Percentiles rank a stretch among this genome's conserved stretches.
Conservation (phyloP, 1,139 yeast genomes). For the Meyerozyma guilliermondii region DNA sequence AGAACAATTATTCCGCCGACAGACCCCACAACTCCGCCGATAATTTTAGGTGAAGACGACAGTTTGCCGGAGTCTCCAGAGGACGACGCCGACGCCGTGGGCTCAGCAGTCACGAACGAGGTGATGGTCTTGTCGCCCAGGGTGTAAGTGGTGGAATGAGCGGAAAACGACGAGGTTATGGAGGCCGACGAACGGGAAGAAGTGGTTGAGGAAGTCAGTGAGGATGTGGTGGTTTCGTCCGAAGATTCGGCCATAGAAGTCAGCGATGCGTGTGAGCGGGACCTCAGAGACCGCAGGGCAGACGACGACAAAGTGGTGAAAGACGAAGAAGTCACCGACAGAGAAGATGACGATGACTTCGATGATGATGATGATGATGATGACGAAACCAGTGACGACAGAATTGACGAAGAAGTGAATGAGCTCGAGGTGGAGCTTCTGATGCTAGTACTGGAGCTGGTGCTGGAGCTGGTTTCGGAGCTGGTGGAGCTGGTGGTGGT, state of each 20-base stretch:
- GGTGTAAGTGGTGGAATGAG: conserved; percentile 19
- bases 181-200: conserved; percentile 1
- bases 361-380: background rate
- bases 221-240: too few species aligned
- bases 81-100: conserved; percentile 11
- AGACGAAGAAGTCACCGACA: conserved; percentile 3
- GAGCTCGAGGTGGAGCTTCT: background rate
- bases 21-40: conserved; percentile 46
- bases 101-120: conserved; percentile 31
- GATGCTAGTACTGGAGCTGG: too few species aligned
- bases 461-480: too few species aligned
- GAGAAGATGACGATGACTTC: background rate
- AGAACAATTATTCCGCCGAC: conserved; percentile 43
- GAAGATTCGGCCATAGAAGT: conserved; percentile 5
- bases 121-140: conserved; percentile 38
- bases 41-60: conserved; percentile 27
- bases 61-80: conserved; percentile 7
- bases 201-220: background rate
- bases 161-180: conserved; percentile 3
- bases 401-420: background rate
- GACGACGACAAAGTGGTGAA: conserved; percentile 7
- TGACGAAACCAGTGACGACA: background rate
- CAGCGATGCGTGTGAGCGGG: conserved; percentile 10
- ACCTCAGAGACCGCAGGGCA: background rate
- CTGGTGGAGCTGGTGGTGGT: too few species aligned